phyloP scores from a whole-genome alignment of 192 early-diverging fungal genomes.

The Rhizophagus clarus region DNA sequence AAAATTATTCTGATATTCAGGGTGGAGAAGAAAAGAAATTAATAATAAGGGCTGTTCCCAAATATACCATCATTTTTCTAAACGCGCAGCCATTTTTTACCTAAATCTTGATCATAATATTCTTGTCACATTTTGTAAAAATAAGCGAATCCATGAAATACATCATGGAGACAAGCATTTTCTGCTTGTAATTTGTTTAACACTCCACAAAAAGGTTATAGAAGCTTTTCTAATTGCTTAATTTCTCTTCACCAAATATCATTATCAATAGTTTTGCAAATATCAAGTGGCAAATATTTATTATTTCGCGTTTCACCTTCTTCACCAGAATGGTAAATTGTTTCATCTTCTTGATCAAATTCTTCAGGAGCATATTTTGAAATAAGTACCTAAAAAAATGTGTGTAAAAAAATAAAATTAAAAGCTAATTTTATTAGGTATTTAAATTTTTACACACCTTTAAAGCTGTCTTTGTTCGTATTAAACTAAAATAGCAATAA shows the following conservation, averaged over 20 bases:
- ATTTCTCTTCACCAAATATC: not conserved
- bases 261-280: not conserved
- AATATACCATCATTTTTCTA: not conserved
- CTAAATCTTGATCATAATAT: not conserved
- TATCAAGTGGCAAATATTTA: not conserved
- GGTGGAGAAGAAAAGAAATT: not conserved
- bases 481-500: too few species aligned
- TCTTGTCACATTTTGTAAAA: not conserved
- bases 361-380: not conserved
- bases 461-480: not conserved
- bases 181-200: conserved; percentile 3
- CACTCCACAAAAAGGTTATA: not conserved
- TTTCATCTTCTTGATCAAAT: too few species aligned
- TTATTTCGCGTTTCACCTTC: too few species aligned
- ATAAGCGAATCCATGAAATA: not conserved
- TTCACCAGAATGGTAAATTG: too few species aligned
- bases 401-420: not conserved
- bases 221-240: not conserved
- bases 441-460: not conserved
- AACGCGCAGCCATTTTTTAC: not conserved
- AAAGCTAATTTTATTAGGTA: not conserved
- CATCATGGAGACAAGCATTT: not conserved
- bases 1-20: not conserved
- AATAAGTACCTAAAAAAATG: not conserved
- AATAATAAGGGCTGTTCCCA: too few species aligned